phyloP scores from a whole-genome alignment of 257 asterid species.

The Lycium barbarum region DNA sequence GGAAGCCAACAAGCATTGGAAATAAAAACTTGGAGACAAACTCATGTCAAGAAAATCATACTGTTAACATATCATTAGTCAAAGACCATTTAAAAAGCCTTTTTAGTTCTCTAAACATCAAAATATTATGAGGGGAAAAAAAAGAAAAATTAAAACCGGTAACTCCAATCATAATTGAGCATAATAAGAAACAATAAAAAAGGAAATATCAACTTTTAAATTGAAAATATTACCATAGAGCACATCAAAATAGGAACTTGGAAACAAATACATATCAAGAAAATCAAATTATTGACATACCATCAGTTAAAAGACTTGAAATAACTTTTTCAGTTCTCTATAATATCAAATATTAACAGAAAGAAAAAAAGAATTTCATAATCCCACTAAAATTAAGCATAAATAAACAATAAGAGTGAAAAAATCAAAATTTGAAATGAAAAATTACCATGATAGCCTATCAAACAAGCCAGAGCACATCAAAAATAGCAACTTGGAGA shows the following conservation, averaged over 20 bases:
- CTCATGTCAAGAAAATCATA: neutral
- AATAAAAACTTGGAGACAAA: neutral
- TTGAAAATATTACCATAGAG: neutral
- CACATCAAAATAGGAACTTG: neutral
- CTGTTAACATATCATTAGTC: constrained; percentile 17
- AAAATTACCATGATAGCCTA: neutral
- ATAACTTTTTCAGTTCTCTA: neutral
- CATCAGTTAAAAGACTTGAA: neutral
- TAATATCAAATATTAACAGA: too few species aligned
- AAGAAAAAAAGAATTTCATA: too few species aligned
- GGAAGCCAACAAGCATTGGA: neutral
- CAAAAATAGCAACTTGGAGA: neutral
- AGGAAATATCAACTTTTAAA: neutral
- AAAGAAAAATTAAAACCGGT: neutral
- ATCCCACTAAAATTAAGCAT: too few species aligned
- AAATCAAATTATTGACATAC: neutral
- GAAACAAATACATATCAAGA: neutral
- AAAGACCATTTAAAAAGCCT: neutral
- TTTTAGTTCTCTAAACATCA: neutral
- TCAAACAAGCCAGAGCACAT: neutral
- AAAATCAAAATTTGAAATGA: neutral
- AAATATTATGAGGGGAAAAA: neutral
- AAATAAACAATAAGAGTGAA: too few species aligned
- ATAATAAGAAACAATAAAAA: neutral
- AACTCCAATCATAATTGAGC: constrained; percentile 11